Base-by-base conservation (phyloP, 1,139 yeast species). In the Hanseniaspora gamundiae region DNA sequence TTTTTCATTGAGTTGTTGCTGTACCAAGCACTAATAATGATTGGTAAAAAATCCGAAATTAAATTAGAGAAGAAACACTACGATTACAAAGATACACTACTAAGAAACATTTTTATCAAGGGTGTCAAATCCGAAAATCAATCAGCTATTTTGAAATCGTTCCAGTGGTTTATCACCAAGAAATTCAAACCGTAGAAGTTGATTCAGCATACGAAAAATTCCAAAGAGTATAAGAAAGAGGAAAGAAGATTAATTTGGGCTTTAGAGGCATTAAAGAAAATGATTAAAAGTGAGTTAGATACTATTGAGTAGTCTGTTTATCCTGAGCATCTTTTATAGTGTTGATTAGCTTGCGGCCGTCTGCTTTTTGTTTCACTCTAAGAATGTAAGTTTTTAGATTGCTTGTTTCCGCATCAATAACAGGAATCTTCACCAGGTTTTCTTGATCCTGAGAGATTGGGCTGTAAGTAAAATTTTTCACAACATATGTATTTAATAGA, bases 1-100 rank as follows among this genome's bases (percentile, higher is more conserved):
- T 61, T 87, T 26, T 86, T 91, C 54, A 52, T 85, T 50, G 96
- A 88, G 54, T 71, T 85, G 36, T 62, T 85, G 42, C 64, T 88
- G 45, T 79, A 80, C 20, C 76, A 83, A 8, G 68, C 86, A 51
- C 69, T 85, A 41, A 80, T 83, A 49, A 67, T 67, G 20, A 55
- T 81, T 13, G 94, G 79, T 13, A 84, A 79, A 58, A 74, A 74
- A 51, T 78, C 82, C 0, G 82, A 76, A 53, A 2, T 69, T 65
- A 55, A 83, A 76, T 1, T 62, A 65, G 8, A 77, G 76, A 0
- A 50, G 64, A 41, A 51, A 54, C 40, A 55, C 52, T 22, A 57
- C 41, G 65, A 62, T 43, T 80, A 75, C 53, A 76, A 73, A 46
- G 83, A 76, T 49, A 72, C 71, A 41, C 50, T 68, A 0, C 60